Base-by-base conservation (phyloP, 2,329 filamentous ascomycete species). In the Chalaropsis thielavioides region DNA sequence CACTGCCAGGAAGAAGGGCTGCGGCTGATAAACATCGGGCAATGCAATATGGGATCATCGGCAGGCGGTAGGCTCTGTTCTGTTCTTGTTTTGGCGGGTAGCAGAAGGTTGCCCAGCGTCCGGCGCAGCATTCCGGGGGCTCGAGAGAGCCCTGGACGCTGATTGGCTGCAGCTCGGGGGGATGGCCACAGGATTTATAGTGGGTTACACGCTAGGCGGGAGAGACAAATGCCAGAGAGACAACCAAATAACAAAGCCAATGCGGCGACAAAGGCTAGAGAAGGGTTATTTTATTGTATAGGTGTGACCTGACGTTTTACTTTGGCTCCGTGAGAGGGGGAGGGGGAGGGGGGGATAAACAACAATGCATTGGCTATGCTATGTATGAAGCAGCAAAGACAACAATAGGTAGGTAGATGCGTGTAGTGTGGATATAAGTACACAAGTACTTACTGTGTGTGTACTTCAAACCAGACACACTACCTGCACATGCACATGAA, bases 181-280 rank as follows among this genome's bases (percentile, higher is more conserved):
- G 35, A 10, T 35, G n/a, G 56, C n/a, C 27, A 59, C 13, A 64
- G 49, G 62, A 59, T 64, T 64, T 64, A 64, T 43, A 64, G 40
- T 64, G 51, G 62, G 51, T 35, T 64, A 38, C 62, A 64, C 35
- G 49, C 27, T 49, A 60, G n/a, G 41, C 40, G 19, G 13, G 40
- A 19, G 22, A 54, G 38, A 15, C 31, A 63, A 58, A 58, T 58
- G 54, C 54, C 54, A 58, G 54, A 58, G 10, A 8, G 17, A 56
- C 24, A 35, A 3, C 49, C 15, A 35, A 38, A 58, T 27, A 19
- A 38, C 6, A 27, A 51, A n/a, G 24, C 19, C 10, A 35, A 56
- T 7, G 22, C 15, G 13, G 19, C 22, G 22, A 6, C 17, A 10
- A 31, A 31, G 27, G 3, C 19, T n/a, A 56, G 31, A 31, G 51